Evolutionary conservation across 306 rosid species (phyloP).

Genomic region (Prunus mira): DNA sequence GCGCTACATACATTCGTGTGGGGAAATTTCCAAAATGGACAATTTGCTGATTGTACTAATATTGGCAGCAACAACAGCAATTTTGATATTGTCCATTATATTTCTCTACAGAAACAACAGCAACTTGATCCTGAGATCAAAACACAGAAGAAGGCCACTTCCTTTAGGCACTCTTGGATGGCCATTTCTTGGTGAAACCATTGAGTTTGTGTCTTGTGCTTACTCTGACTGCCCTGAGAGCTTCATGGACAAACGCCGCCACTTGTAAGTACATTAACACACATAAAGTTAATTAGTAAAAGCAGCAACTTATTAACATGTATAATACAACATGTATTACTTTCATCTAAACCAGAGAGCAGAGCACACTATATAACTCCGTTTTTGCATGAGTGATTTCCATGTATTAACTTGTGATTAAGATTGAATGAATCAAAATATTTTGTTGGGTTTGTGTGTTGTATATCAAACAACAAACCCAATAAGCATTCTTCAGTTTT

Average conservation of each 20-base stretch:
- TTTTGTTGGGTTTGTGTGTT: not conserved
- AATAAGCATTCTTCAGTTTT: not conserved
- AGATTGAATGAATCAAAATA: not conserved
- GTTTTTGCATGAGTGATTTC: not conserved
- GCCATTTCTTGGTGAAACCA: conserved; percentile 90
- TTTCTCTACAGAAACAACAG: conserved; percentile 43
- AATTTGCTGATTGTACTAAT: conserved; percentile 53
- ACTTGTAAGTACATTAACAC: conserved; percentile 39
- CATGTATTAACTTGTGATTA: not conserved
- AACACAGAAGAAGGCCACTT: conserved; percentile 38
- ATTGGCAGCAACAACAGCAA: conserved; percentile 23
- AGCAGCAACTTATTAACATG: not conserved
- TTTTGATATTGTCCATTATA: conserved; percentile 34
- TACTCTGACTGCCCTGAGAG: conserved; percentile 88
- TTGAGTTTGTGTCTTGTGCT: conserved; percentile 76
- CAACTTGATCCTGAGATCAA: conserved; percentile 38
- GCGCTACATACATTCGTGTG: conserved; percentile 17
- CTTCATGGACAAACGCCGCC: conserved; percentile 76
- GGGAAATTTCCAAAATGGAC: conserved; percentile 50
- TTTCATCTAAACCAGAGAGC: not conserved
- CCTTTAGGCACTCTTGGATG: conserved; percentile 89
- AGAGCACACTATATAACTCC: not conserved
- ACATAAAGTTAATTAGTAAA: not conserved
- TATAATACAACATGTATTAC: not conserved
- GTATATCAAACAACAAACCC: not conserved